These are phyloP conservation scores for Lasiodiplodia hormozganensis DNA, from an alignment of 2,329 filamentous ascomycete species.

Conservation along the genomic window DNA sequence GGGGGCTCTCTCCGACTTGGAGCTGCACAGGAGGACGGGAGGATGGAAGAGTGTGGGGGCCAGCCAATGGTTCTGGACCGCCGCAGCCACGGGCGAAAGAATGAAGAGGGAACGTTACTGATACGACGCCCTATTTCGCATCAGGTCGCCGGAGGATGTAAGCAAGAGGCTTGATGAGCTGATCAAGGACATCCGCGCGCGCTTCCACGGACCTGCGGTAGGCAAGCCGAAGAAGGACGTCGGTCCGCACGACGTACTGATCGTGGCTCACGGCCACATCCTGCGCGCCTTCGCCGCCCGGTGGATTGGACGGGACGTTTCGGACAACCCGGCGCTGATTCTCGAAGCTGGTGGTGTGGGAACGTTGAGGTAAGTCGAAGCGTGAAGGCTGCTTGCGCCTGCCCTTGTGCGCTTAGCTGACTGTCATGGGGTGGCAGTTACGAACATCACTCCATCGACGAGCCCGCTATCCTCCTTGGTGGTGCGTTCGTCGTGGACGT, in stretches of 20 bases:
- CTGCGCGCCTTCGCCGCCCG: slow-evolving; percentile 85
- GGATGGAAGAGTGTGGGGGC: neutral
- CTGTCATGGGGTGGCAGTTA: slow-evolving; percentile 43
- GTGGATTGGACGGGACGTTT: slow-evolving; percentile 77
- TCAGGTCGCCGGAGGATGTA: slow-evolving; percentile 67
- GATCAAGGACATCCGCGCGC: slow-evolving; percentile 74
- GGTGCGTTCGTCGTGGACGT: slow-evolving; percentile 60
- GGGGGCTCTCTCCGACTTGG: neutral
- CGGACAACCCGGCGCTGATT: slow-evolving; percentile 78
- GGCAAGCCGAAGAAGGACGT: slow-evolving; percentile 50
- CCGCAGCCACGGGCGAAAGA: slow-evolving; percentile 42
- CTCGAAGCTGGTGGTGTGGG: slow-evolving; percentile 70
- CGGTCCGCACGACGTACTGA: slow-evolving; percentile 69
- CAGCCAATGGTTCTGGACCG: neutral
- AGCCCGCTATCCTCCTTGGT: slow-evolving; percentile 59
- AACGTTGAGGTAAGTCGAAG: slow-evolving; percentile 51
- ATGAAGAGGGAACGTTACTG: slow-evolving; percentile 55
- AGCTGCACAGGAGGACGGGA: neutral
- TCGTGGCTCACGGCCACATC: slow-evolving; percentile 92
- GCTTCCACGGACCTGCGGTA: slow-evolving; percentile 50
- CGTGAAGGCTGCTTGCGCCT: neutral
- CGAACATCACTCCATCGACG: slow-evolving; percentile 57
- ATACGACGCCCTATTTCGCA: neutral
- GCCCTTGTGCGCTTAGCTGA: neutral
- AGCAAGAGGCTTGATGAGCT: slow-evolving; percentile 75